A percentile compares a stretch with the other conserved stretches of the same genome.
Evolutionary conservation across 208 protist genomes (phyloP).

Genomic region (Zelonia costaricensis): DNA sequence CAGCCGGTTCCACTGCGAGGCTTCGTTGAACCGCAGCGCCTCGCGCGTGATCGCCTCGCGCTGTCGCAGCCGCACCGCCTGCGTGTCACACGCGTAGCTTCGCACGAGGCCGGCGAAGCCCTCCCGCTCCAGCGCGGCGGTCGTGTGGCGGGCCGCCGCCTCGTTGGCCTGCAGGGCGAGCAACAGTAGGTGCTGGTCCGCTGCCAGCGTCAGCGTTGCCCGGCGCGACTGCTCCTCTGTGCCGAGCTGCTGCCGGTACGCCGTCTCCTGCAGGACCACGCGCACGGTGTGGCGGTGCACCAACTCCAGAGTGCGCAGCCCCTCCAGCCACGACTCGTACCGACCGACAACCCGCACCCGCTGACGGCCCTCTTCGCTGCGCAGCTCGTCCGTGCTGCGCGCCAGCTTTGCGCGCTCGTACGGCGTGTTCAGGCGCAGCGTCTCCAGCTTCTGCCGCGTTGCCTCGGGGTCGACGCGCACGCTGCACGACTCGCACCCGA

Average conservation of each 20-base stretch:
- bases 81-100: background rate
- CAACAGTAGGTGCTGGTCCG: slow-evolving; percentile 32
- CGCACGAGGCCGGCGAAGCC: background rate
- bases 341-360: slow-evolving; percentile 41
- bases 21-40: slow-evolving; percentile 35
- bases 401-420: slow-evolving; percentile 73
- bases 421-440: slow-evolving; percentile 65
- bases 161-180: slow-evolving; percentile 45
- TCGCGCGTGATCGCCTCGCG: slow-evolving; percentile 34
- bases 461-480: slow-evolving; percentile 47
- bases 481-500: slow-evolving; percentile 53
- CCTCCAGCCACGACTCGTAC: slow-evolving; percentile 31
- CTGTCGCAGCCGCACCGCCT: slow-evolving; percentile 12
- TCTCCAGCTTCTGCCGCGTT: slow-evolving; percentile 59
- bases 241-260: slow-evolving; percentile 26
- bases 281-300: slow-evolving; percentile 23
- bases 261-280: slow-evolving; percentile 33
- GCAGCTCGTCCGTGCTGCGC: slow-evolving; percentile 47
- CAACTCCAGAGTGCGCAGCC: slow-evolving; percentile 22
- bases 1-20: slow-evolving; percentile 28
- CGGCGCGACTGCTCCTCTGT: slow-evolving; percentile 32
- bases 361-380: slow-evolving; percentile 49
- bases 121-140: slow-evolving; percentile 30
- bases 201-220: slow-evolving; percentile 1
- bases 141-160: slow-evolving; percentile 40